phyloP scores from a whole-genome alignment of 805 yeast species.

The Myxozyma mucilagina region DNA sequence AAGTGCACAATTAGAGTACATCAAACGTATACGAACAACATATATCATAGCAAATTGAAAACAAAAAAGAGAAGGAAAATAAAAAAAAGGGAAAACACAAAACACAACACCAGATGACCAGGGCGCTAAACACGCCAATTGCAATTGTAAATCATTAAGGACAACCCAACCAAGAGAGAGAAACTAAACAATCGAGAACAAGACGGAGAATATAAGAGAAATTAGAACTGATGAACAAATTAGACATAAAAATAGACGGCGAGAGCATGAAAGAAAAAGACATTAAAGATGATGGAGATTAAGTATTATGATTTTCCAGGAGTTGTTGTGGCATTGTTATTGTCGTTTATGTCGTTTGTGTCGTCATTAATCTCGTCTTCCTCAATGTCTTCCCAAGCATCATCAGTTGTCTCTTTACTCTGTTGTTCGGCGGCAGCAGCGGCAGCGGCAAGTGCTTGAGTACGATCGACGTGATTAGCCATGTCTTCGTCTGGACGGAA shows the following conservation, averaged over 20 bases:
- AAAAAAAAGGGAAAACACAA: neutral
- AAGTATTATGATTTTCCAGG: no score
- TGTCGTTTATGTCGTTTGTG: no score
- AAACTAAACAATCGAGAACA: neutral
- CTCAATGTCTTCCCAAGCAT: conserved; percentile 34
- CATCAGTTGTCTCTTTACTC: conserved; percentile 34
- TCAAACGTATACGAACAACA: neutral
- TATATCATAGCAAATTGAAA: neutral
- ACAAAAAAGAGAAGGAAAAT: neutral
- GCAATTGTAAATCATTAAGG: neutral
- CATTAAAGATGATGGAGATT: no score
- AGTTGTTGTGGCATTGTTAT: no score
- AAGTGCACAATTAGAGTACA: neutral
- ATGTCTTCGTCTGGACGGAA: conserved; percentile 15
- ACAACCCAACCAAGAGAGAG: neutral
- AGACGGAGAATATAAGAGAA: no score
- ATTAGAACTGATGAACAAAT: no score
- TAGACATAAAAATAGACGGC: neutral
- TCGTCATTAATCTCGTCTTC: neutral
- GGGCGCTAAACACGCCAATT: no score
- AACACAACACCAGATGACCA: no score
- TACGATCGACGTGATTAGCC: conserved; percentile 9
- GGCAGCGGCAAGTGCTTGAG: neutral
- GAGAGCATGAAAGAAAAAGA: neutral
- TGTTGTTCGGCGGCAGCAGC: neutral